These are phyloP conservation scores for Boletus tylopilopsis DNA, from an alignment of 768 basidiomycete species.

Conservation along the genomic window DNA sequence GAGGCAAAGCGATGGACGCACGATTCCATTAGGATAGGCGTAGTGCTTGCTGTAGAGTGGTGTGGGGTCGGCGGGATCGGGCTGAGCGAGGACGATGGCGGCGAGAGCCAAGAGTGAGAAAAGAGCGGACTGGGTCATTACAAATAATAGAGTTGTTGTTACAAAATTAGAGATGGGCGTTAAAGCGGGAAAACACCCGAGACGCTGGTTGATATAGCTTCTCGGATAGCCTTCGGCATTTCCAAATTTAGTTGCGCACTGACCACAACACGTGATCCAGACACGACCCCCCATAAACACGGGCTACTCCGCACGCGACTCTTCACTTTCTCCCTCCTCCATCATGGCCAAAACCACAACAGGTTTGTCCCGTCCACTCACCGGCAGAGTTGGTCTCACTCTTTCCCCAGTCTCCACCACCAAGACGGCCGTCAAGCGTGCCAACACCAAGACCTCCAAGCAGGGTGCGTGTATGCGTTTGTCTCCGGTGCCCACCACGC, in stretches of 20 bases:
- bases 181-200: neutral
- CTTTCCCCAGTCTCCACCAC: slow-evolving; percentile 44
- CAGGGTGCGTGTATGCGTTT: slow-evolving; percentile 27
- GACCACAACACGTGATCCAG: slow-evolving; percentile 27
- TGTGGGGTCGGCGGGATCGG: slow-evolving; percentile 39
- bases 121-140: slow-evolving; percentile 41
- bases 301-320: neutral
- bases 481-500: neutral
- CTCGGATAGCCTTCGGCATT: slow-evolving; percentile 15
- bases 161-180: neutral
- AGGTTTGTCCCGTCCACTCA: slow-evolving; percentile 29
- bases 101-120: slow-evolving; percentile 33
- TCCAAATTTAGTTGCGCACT: slow-evolving; percentile 10
- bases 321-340: slow-evolving; percentile 16
- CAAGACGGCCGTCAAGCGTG: slow-evolving; percentile 54
- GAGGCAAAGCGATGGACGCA: slow-evolving; percentile 22
- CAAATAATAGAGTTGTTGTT: neutral
- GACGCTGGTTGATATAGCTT: slow-evolving; percentile 17
- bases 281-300: slow-evolving; percentile 28
- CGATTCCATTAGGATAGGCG: slow-evolving; percentile 42
- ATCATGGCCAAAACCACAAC: slow-evolving; percentile 57
- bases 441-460: slow-evolving; percentile 43
- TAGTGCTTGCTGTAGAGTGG: slow-evolving; percentile 47
- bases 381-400: slow-evolving; percentile 1
- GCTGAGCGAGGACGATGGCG: slow-evolving; percentile 31